Base-by-base conservation (phyloP, 148 eudicot species). In the Euryodendron excelsum region DNA sequence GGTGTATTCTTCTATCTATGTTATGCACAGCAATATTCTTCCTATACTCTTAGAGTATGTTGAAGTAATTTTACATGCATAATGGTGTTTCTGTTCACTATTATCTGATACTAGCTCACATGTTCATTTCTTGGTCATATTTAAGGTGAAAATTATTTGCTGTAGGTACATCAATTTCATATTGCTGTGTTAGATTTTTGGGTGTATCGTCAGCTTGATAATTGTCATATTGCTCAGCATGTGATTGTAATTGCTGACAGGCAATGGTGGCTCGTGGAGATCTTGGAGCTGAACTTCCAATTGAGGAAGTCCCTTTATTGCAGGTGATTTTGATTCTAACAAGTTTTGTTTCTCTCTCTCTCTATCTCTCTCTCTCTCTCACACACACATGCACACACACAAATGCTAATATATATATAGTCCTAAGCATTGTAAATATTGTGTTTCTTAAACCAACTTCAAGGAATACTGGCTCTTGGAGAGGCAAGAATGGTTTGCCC, bases 181-280 rank as follows among this genome's bases (percentile, higher is more conserved):
- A 17, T 55, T 50, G 55, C 20, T 8, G 20, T 50, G 14, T 33
- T 6, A n/a, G n/a, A n/a, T 70, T 47, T 7, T 17, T 28, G 0
- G 15, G 58, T 70, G 56, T 17, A 28, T 14, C 20, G 20, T 2
- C 0, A 27, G 36, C 14, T 27, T n/a, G 30, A 27, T 17, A 44
- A 69, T 39, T n/a, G 28, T 50, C 28, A 53, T 28, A 69, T 2
- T 25, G 47, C 23, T 59, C 59, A 8, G 36, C 44, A 30, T 62
- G 27, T 77, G 28, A 2, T 28, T 45, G 21, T 41, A 56, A 64
- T 70, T 63, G 45, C 48, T 77, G 52, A 60, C 56, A 96, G 99
- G 99, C 99, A 61, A 96, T 96, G 99, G 99, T 96, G 67, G 99
- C 99, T 79, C 99, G 99, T 85, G 99, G 99, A 56, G 99, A 96